Evolutionary conservation across 164 flowering plant genomes (phyloP), one percentile per base, ranked within the genome.

Genomic region (Liquidambar formosana): DNA sequence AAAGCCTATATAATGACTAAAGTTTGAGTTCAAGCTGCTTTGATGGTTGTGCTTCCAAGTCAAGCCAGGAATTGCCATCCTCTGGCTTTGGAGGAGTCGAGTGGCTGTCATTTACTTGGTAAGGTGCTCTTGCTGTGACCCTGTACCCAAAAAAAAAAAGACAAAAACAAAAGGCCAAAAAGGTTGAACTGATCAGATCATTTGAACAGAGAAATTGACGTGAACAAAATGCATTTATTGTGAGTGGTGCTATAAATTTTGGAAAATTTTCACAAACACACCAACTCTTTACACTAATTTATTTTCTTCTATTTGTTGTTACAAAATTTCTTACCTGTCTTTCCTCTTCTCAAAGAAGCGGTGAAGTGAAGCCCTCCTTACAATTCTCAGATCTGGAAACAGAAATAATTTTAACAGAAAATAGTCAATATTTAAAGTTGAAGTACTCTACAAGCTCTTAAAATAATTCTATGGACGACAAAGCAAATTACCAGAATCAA

Each of bases 321-420:
- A n/a, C n/a, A n/a, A n/a, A n/a, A 15, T 27, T 67, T 4, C 23
- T 62, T 76, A 85, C 89, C 87, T 83, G 52, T 83, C 85, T 70
- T 84, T 86, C 48, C 90, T 81, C 77, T 78, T 86, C 72, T 72
- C 82, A 46, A 84, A 66, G 68, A 86, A 86, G 26, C 79, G 71
- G 62, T 82, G 85, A 41, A 86, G 85, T 8, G 90, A 84, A 33
- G 79, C 75, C 58, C 82, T 81, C 52, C 86, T 75, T 56, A 76
- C 82, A 57, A 79, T 68, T 4, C 77, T 82, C 64, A 82, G 8
- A 58, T 79, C 86, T 76, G 69, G 11, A 65, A 59, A 23, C 16
- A 11, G 53, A 8, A 64, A 52, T 63, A 13, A 44, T 25, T 13
- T 22, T 0, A 23, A 16, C 11, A 41, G 21, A 49, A 64, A 45